These are phyloP conservation scores for Fusarium luffae DNA, from an alignment of 2,329 filamentous ascomycete genomes.

Conservation along the genomic window DNA sequence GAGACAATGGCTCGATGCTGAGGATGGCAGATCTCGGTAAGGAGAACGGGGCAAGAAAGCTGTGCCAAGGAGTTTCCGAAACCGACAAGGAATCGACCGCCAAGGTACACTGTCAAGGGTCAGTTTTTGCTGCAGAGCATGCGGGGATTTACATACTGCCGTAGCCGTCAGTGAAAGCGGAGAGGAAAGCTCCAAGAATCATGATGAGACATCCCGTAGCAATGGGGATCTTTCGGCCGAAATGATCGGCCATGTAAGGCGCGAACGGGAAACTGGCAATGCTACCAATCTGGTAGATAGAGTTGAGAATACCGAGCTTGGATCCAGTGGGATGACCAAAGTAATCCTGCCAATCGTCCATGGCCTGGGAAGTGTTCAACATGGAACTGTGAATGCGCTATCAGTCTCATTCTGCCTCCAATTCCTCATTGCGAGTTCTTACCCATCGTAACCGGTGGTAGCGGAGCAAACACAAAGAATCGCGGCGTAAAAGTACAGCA, in stretches of 20 bases:
- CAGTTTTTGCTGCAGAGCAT: neutral
- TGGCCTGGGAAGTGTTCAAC: constrained; percentile 69
- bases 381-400: constrained; percentile 46
- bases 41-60: constrained; percentile 70
- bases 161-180: constrained; percentile 56
- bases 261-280: constrained; percentile 28
- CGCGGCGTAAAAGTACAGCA: constrained; percentile 60
- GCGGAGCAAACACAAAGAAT: constrained; percentile 67
- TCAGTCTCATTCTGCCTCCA: too few species aligned
- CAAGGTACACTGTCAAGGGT: constrained; percentile 50
- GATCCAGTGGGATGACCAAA: constrained; percentile 53
- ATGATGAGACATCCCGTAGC: constrained; percentile 58
- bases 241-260: constrained; percentile 54
- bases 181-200: constrained; percentile 57
- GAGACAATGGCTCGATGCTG: constrained; percentile 74
- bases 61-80: constrained; percentile 75
- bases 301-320: constrained; percentile 61
- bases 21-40: constrained; percentile 75
- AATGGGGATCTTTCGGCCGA: constrained; percentile 58
- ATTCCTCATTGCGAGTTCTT: too few species aligned
- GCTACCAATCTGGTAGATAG: constrained; percentile 62
- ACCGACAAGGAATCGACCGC: constrained; percentile 59
- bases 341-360: constrained; percentile 63
- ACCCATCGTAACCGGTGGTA: constrained; percentile 70
- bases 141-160: constrained; percentile 50